Evolutionary conservation across 345 rosid species (phyloP), one percentile per base, ranked within the genome.

Genomic region (Eucalyptus pauciflora): DNA sequence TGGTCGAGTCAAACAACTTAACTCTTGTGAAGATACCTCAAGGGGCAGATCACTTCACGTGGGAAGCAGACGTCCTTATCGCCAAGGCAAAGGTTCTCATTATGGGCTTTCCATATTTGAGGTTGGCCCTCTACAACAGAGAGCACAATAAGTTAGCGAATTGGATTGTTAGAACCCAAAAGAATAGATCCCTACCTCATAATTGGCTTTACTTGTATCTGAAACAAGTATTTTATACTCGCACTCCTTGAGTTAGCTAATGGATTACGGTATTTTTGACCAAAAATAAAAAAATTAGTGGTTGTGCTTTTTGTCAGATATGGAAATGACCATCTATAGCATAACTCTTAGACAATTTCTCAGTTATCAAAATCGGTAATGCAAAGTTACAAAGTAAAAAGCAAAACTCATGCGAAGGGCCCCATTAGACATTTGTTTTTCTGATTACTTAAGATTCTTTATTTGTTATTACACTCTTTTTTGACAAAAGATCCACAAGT

Each of bases 181-280:
- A 56, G 29, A 56, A 56, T 24, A 56, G 29, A 56, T 10, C 62
- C 62, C 13, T 10, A 52, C 10, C 58, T 52, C 58, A 7, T 56
- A 24, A 24, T 56, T 24, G 29, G 62, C 29, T 29, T 56, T 24
- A 9, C 13, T 56, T 56, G 62, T 56, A 9, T 56, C 29, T 10
- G 12, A 56, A 56, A 22, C 29, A 56, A 56, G 29, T 10, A 10
- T 10, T 10, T 24, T 56, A 25, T 0, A 0, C 0, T 24, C 62
- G 62, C 12, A 56, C 62, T 56, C 29, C 29, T 56, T 56, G 13
- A 54, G 60, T 22, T 56, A 56, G 62, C 13, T 24, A 56, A 56
- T 56, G 62, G 62, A 56, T 56, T 24, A 56, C 6, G 62, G 62
- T 4, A 9, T 56, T 56, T 56, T 10, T 56, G 1, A 56, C 62